These are phyloP conservation scores for Penicillium psychrosexuale DNA, from an alignment of 2,329 filamentous ascomycete genomes.

Conservation along the genomic window DNA sequence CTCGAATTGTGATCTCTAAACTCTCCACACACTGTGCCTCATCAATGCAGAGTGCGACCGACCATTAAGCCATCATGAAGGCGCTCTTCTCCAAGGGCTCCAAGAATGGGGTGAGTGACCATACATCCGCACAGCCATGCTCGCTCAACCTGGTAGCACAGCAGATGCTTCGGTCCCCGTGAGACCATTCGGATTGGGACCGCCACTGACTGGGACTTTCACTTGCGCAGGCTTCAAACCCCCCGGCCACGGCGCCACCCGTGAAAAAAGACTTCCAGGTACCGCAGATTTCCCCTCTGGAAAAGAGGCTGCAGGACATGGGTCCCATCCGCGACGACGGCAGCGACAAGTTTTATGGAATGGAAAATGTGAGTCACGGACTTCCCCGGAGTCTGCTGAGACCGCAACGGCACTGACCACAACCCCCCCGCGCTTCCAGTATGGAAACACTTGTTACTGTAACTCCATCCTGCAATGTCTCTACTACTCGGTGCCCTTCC, in stretches of 20 bases:
- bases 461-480: slow-evolving; percentile 98
- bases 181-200: slow-evolving; percentile 13
- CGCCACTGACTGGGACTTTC: slow-evolving; percentile 16
- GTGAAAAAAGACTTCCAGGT: slow-evolving; percentile 60
- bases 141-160: slow-evolving; percentile 16
- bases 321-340: slow-evolving; percentile 81
- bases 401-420: slow-evolving; percentile 16
- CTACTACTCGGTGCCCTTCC: slow-evolving; percentile 91
- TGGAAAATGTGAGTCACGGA: slow-evolving; percentile 83
- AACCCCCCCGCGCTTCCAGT: slow-evolving; percentile 53
- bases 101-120: slow-evolving; percentile 36
- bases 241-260: slow-evolving; percentile 46
- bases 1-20: not conserved
- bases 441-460: slow-evolving; percentile 97
- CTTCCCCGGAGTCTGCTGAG: not conserved
- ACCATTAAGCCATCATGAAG: slow-evolving; percentile 34
- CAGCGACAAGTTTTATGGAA: slow-evolving; percentile 96
- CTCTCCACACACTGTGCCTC: slow-evolving; percentile 5
- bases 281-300: slow-evolving; percentile 56
- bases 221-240: slow-evolving; percentile 45
- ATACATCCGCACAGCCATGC: slow-evolving; percentile 10
- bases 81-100: slow-evolving; percentile 42
- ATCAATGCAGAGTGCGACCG: slow-evolving; percentile 29
- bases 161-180: slow-evolving; percentile 13
- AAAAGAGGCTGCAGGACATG: slow-evolving; percentile 76